phyloP scores from a whole-genome alignment of 176 grass and related monocot species.

The Oryza glaberrima region DNA sequence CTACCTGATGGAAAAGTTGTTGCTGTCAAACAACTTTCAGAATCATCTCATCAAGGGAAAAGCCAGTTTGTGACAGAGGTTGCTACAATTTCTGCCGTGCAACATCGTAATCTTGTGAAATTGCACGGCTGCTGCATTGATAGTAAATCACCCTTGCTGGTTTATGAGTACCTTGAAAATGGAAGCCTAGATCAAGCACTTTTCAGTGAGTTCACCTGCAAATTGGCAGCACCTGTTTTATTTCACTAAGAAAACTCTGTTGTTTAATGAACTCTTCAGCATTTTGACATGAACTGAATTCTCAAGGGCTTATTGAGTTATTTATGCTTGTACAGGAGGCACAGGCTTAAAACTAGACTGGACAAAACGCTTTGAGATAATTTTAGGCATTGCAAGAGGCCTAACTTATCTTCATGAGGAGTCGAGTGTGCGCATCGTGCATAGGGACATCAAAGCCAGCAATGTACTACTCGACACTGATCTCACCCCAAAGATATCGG shows the following conservation, averaged over 20 bases:
- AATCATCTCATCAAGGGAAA: constrained; percentile 61
- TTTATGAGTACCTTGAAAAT: constrained; percentile 77
- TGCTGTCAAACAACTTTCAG: constrained; percentile 57
- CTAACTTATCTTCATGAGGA: constrained; percentile 74
- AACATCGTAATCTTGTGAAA: constrained; percentile 57
- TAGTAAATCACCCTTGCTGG: constrained; percentile 50
- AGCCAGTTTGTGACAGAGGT: constrained; percentile 61
- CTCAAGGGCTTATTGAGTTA: background rate
- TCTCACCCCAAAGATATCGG: constrained; percentile 66
- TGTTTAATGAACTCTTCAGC: background rate
- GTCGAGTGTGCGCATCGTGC: constrained; percentile 62
- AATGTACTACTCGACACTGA: constrained; percentile 63
- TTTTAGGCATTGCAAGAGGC: constrained; percentile 58
- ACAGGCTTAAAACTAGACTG: constrained; percentile 53
- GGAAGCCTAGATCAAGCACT: constrained; percentile 74
- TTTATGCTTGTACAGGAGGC: constrained; percentile 31
- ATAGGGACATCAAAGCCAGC: constrained; percentile 77
- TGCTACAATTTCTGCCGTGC: constrained; percentile 41
- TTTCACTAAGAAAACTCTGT: background rate
- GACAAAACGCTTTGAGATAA: constrained; percentile 60
- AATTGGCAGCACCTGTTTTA: background rate
- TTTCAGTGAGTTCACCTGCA: constrained; percentile 44
- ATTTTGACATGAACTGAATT: background rate
- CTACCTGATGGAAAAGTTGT: constrained; percentile 54
- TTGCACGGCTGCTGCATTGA: constrained; percentile 64